Conservation (phyloP, 768 basidiomycete genomes). For the Panaeolus cyanescens region DNA sequence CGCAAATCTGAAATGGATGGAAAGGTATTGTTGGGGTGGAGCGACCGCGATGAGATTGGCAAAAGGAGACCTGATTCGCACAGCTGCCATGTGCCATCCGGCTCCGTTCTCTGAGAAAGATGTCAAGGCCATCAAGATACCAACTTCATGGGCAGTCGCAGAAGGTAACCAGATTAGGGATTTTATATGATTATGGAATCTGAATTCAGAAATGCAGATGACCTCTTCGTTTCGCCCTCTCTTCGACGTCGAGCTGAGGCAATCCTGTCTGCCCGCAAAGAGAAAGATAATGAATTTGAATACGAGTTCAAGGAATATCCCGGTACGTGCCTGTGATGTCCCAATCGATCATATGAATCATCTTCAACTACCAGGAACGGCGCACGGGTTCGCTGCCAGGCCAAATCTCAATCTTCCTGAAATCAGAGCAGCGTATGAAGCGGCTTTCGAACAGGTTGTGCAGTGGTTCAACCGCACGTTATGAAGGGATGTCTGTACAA, state of each 20-base stretch:
- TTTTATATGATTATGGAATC: not conserved
- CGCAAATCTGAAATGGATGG: not conserved
- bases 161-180: constrained; percentile 31
- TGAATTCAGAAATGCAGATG: constrained; percentile 27
- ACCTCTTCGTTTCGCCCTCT: constrained; percentile 33
- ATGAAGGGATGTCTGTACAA: too few relatives aligned
- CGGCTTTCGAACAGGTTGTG: constrained; percentile 41
- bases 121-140: constrained; percentile 38
- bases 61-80: constrained; percentile 32
- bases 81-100: constrained; percentile 46
- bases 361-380: constrained; percentile 31
- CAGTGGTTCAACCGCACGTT: constrained; percentile 46
- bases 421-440: constrained; percentile 43
- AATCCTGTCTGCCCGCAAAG: constrained; percentile 35
- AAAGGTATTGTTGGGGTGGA: constrained; percentile 48
- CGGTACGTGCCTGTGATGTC: constrained; percentile 28
- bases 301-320: constrained; percentile 48
- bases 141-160: constrained; percentile 40
- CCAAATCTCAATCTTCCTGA: constrained; percentile 40
- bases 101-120: constrained; percentile 32
- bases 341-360: too few relatives aligned
- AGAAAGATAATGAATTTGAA: constrained; percentile 36
- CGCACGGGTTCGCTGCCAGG: constrained; percentile 47
- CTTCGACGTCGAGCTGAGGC: constrained; percentile 36
- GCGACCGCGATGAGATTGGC: constrained; percentile 37